A percentile compares a stretch with the other conserved stretches of the same genome.
Conservation (phyloP, 805 yeast species). For the Candida piceae region DNA sequence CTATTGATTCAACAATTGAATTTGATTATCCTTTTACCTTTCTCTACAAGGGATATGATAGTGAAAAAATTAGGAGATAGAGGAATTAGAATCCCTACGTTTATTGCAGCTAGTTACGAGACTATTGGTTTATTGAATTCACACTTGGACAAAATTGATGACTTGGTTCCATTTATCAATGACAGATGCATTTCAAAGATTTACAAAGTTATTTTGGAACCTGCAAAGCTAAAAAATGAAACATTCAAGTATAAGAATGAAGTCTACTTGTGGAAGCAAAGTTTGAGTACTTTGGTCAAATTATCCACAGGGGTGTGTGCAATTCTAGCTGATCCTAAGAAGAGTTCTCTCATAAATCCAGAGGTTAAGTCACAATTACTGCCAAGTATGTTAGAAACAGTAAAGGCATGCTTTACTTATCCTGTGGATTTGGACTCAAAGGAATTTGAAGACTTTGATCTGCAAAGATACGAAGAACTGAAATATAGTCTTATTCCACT, state of each 20-base stretch:
- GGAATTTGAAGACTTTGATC: slow-evolving; percentile 39
- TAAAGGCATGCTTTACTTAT: slow-evolving; percentile 37
- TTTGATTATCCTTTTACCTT: slow-evolving; percentile 51
- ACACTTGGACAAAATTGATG: slow-evolving; percentile 30
- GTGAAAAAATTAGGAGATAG: slow-evolving; percentile 42
- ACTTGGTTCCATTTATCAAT: slow-evolving; percentile 33
- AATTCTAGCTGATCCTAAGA: slow-evolving; percentile 10
- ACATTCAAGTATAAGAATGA: slow-evolving; percentile 26
- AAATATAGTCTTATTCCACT: slow-evolving; percentile 38
- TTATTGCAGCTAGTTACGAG: slow-evolving; percentile 51
- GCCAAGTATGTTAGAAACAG: slow-evolving; percentile 37
- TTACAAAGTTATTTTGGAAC: slow-evolving; percentile 46
- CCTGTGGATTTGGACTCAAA: slow-evolving; percentile 16
- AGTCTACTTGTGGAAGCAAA: slow-evolving; percentile 50
- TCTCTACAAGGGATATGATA: slow-evolving; percentile 54
- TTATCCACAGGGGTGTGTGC: slow-evolving; percentile 31
- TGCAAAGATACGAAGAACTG: slow-evolving; percentile 38
- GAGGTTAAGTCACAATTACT: slow-evolving; percentile 28
- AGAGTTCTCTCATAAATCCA: slow-evolving; percentile 6
- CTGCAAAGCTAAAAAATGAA: slow-evolving; percentile 39
- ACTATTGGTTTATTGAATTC: slow-evolving; percentile 38
- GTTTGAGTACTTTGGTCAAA: slow-evolving; percentile 36
- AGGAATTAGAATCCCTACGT: slow-evolving; percentile 51
- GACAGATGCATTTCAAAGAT: slow-evolving; percentile 44
- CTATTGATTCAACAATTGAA: slow-evolving; percentile 50